phyloP scores from a whole-genome alignment of 768 basidiomycete species.

The Pleurotus platypus region DNA sequence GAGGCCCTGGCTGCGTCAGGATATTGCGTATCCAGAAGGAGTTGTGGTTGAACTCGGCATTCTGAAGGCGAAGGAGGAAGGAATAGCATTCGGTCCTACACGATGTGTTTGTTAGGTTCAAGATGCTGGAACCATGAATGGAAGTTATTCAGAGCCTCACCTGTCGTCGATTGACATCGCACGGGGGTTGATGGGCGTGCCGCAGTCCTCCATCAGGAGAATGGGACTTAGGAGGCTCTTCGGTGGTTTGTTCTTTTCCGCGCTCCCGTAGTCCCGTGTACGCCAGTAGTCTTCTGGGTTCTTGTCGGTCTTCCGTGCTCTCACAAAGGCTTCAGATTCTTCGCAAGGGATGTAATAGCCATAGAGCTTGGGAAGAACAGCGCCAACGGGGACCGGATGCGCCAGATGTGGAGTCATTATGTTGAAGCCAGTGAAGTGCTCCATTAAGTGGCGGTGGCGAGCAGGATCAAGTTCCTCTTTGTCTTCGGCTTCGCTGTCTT shows the following conservation, averaged over 20 bases:
- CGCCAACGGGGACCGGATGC: constrained; percentile 30
- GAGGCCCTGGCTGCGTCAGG: constrained; percentile 38
- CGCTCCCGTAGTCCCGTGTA: not conserved
- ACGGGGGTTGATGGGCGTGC: constrained; percentile 24
- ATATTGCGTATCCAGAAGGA: constrained; percentile 42
- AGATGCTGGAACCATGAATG: not conserved
- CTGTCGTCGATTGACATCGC: constrained; percentile 18
- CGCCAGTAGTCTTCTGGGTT: not conserved
- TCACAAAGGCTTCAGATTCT: not conserved
- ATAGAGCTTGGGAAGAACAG: constrained; percentile 47
- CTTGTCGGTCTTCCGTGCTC: not conserved
- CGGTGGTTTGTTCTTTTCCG: constrained; percentile 3
- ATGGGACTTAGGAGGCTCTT: constrained; percentile 29
- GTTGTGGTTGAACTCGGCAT: constrained; percentile 32
- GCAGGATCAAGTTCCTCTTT: not conserved
- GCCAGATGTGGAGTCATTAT: constrained; percentile 19
- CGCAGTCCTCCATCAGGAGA: constrained; percentile 46
- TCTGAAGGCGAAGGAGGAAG: constrained; percentile 37
- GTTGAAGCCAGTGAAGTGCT: constrained; percentile 32
- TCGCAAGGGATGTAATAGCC: constrained; percentile 38
- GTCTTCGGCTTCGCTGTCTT: not conserved
- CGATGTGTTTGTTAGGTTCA: too few species aligned
- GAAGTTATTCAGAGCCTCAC: constrained; percentile 5
- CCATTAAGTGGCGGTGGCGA: constrained; percentile 23
- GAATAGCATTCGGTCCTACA: constrained; percentile 22